These are phyloP conservation scores for Boechera retrofracta DNA, from an alignment of 345 rosid genomes.

Conservation along the genomic window DNA sequence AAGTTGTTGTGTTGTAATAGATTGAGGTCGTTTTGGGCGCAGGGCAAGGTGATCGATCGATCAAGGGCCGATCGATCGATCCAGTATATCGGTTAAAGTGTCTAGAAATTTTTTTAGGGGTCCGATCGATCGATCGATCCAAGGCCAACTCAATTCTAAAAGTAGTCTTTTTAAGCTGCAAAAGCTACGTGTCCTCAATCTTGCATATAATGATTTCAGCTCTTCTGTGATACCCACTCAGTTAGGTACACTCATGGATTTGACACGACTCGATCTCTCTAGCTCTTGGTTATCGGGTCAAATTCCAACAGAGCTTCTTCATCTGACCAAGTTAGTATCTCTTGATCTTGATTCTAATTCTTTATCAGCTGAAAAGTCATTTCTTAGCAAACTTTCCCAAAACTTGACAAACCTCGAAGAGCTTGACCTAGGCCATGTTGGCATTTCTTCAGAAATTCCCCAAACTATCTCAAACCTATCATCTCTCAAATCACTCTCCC, in stretches of 20 bases:
- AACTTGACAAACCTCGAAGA: neutral
- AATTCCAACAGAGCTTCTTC: neutral
- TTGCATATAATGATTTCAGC: neutral
- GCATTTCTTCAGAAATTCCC: neutral
- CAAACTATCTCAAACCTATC: neutral
- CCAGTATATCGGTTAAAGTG: no score
- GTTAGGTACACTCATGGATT: neutral
- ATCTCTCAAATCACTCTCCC: neutral
- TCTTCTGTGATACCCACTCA: neutral
- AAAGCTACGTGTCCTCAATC: neutral
- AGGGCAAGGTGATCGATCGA: no score
- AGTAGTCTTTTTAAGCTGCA: neutral
- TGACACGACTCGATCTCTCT: neutral
- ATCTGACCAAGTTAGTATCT: constrained; percentile 4
- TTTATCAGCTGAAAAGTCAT: neutral
- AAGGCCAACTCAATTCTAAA: neutral
- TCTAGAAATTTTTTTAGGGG: no score
- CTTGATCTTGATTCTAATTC: neutral
- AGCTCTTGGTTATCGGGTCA: neutral
- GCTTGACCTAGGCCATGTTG: neutral
- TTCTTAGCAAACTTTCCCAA: neutral
- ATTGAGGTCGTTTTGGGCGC: no score
- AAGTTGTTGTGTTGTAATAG: no score
- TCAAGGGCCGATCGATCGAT: no score
- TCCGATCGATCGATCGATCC: no score